phyloP scores from a whole-genome alignment of 2,329 filamentous ascomycete species.

The Achaetomium macrosporum region DNA sequence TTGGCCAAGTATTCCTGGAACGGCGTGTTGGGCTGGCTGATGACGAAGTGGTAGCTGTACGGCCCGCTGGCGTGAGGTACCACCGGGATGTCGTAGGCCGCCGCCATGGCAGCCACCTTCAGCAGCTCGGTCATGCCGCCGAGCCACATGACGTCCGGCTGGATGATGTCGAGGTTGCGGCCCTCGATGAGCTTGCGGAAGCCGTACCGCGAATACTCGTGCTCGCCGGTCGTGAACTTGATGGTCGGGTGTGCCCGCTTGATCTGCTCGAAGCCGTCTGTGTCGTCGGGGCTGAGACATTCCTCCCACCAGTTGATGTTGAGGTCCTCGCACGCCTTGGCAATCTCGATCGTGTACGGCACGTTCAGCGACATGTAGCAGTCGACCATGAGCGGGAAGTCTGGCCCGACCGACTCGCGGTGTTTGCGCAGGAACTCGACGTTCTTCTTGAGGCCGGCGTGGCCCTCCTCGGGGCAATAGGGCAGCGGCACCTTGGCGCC shows the following conservation, averaged over 20 bases:
- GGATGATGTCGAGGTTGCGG: conserved; percentile 87
- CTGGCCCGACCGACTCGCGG: conserved; percentile 75
- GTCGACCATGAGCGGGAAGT: conserved; percentile 91
- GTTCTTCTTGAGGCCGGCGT: conserved; percentile 77
- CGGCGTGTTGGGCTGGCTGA: conserved; percentile 85
- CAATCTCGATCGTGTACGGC: conserved; percentile 85
- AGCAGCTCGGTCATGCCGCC: conserved; percentile 88
- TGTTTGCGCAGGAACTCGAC: conserved; percentile 83
- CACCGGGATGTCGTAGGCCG: conserved; percentile 89
- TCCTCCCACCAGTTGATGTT: conserved; percentile 98
- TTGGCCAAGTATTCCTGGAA: conserved; percentile 97
- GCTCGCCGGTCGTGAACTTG: conserved; percentile 94
- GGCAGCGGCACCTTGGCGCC: conserved; percentile 87
- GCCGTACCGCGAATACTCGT: conserved; percentile 90
- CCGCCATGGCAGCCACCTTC: conserved; percentile 80
- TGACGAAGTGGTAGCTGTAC: conserved; percentile 94
- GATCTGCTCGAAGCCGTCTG: conserved; percentile 81
- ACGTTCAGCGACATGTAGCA: conserved; percentile 97
- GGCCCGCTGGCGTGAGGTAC: conserved; percentile 92
- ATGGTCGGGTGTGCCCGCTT: conserved; percentile 84
- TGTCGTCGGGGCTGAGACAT: conserved; percentile 84
- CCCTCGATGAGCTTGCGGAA: conserved; percentile 92
- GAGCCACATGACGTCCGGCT: conserved; percentile 97
- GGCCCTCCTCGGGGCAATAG: conserved; percentile 83
- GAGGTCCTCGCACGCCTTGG: conserved; percentile 73